Evolutionary conservation across 2,329 filamentous ascomycete species (phyloP), one percentile per base, ranked within the genome.

Genomic region (Balansia obtecta): DNA sequence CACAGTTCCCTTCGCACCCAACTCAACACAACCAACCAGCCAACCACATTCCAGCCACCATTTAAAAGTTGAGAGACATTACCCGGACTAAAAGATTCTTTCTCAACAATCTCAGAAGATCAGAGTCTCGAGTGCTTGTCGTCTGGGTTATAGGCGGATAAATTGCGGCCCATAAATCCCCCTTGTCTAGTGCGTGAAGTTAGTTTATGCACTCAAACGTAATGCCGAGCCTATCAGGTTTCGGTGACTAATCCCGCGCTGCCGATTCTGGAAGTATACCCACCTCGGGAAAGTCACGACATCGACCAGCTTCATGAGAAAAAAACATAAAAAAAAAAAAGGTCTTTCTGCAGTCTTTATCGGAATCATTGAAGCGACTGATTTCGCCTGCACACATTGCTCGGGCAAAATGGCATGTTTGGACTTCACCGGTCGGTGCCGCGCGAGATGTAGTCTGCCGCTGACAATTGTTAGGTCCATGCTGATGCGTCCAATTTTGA

Each of bases 401-500:
- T 3, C 11, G 1, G 34, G 11, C 11, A 37, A 37, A 12, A 37
- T 37, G 34, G 34, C 15, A 37, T 37, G 34, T 15, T 37, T 27
- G 27, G 27, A 27, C 27, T 27, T 27, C 27, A 27, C 27, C 5
- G 27, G 27, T 27, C 27, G 27, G 27, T 27, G 27, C 5, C 27
- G 27, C 27, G 27, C 27, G 7, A 27, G 8, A 27, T 8, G 7
- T 27, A 22, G 32, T 27, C 22, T 27, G 20, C 38, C 18, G 39
- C 42, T 43, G 20, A 51, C 32, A 22, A n/a, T n/a, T 30, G 27
- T 4, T 22, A 82, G 84, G 83, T 87, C 52, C 87, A 91, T 68
- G 86, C 87, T 48, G 86, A 91, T 62, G 80, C 86, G 3, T 86
- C 85, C 48, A 87, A 80, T 59, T 91, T 91, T 66, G 74, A 71